Percentiles rank a stretch among this genome's conserved stretches.
phyloP scores from a whole-genome alignment of 768 basidiomycete genomes.

The Mycena venus region DNA sequence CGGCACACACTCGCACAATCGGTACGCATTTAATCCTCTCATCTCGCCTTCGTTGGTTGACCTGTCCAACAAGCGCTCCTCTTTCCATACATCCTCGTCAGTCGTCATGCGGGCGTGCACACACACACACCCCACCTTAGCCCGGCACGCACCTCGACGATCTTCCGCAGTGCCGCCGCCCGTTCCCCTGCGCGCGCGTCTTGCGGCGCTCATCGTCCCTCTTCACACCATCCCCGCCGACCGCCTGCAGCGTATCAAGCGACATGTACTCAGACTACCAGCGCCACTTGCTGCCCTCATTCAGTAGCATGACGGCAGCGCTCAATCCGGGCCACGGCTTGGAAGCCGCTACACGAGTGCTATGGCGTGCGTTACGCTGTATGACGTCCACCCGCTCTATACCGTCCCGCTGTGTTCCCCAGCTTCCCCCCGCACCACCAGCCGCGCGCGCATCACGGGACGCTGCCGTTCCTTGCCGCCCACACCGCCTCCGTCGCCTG shows the following conservation, averaged over 20 bases:
- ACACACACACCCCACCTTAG: too few relatives aligned
- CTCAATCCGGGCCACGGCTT: not conserved
- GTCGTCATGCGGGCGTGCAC: too few relatives aligned
- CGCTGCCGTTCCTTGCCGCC: not conserved
- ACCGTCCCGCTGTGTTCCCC: not conserved
- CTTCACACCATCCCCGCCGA: too few relatives aligned
- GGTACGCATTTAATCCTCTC: too few relatives aligned
- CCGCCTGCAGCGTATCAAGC: not conserved
- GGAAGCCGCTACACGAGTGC: not conserved
- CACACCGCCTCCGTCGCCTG: not conserved
- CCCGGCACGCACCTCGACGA: not conserved
- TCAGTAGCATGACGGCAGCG: not conserved
- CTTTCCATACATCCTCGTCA: too few relatives aligned
- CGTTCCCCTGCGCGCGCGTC: too few relatives aligned
- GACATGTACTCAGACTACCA: not conserved
- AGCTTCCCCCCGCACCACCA: not conserved
- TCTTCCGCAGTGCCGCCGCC: not conserved
- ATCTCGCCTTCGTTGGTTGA: not conserved
- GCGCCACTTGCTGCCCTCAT: slow-evolving; percentile 3
- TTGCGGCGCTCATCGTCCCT: slow-evolving; percentile 13
- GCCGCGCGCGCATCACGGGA: not conserved
- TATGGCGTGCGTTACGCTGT: not conserved
- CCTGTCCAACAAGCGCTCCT: too few relatives aligned
- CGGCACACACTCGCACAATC: too few relatives aligned
- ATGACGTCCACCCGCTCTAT: not conserved